phyloP scores from a whole-genome alignment of 2,329 filamentous ascomycete species.

The Falciphora oryzae region DNA sequence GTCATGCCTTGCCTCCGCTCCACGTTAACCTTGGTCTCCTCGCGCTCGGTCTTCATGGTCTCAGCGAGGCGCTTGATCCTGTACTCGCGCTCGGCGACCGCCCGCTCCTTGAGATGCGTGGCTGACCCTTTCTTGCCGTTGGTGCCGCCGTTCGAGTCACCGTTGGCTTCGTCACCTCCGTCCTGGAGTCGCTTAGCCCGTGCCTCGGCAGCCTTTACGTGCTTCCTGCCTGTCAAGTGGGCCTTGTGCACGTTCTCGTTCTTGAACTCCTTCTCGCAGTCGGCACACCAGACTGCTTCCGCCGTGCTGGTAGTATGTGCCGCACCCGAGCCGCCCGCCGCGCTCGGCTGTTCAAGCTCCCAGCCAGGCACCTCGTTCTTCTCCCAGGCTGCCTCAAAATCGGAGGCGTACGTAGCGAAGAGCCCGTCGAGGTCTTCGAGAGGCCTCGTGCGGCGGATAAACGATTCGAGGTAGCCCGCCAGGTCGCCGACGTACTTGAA shows the following conservation, averaged over 20 bases:
- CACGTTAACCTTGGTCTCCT: constrained; percentile 88
- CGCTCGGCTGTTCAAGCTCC: constrained; percentile 49
- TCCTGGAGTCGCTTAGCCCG: constrained; percentile 42
- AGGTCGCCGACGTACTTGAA: constrained; percentile 82
- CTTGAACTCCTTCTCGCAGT: constrained; percentile 91
- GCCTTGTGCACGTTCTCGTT: constrained; percentile 92
- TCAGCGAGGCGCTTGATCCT: constrained; percentile 73
- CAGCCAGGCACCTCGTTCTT: constrained; percentile 75
- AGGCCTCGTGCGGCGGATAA: constrained; percentile 78
- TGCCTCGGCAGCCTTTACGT: constrained; percentile 74
- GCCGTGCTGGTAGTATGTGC: constrained; percentile 27
- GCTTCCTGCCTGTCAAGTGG: constrained; percentile 87
- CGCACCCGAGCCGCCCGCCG: constrained; percentile 26
- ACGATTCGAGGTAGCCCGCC: constrained; percentile 77
- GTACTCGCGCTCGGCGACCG: constrained; percentile 83
- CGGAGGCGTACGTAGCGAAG: constrained; percentile 68
- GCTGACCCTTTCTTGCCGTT: constrained; percentile 28
- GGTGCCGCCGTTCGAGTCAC: constrained; percentile 20
- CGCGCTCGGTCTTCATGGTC: constrained; percentile 79
- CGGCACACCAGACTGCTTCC: constrained; percentile 79
- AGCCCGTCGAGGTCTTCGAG: constrained; percentile 80
- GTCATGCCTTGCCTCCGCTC: constrained; percentile 98
- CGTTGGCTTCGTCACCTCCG: constrained; percentile 20
- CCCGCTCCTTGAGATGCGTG: constrained; percentile 75
- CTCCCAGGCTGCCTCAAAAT: constrained; percentile 81